A percentile compares a stretch with the other conserved stretches of the same genome.
Conservation (phyloP, 768 basidiomycete species). For the Russula griseocarnosa region DNA sequence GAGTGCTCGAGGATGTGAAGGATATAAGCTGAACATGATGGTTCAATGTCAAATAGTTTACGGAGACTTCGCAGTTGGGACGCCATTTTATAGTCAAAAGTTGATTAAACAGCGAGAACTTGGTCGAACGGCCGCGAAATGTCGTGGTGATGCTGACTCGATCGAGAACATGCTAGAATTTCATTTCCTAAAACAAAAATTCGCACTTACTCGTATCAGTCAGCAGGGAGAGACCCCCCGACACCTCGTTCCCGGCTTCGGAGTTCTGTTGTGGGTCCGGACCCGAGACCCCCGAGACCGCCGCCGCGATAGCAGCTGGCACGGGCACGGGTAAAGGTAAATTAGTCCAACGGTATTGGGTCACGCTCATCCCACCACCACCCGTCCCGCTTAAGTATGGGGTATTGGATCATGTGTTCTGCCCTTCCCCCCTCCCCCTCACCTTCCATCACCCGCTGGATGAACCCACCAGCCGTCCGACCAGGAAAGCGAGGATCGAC, state of each 20-base stretch:
- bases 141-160: not conserved
- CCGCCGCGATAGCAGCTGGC: too few relatives aligned
- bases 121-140: not conserved
- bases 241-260: not conserved
- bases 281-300: too few relatives aligned
- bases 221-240: not conserved
- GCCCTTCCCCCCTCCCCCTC: slow-evolving; percentile 5
- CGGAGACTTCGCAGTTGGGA: not conserved
- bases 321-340: too few relatives aligned
- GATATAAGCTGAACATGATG: slow-evolving; percentile 10
- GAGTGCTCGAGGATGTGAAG: slow-evolving; percentile 4
- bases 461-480: slow-evolving; percentile 11
- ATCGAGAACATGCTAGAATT: slow-evolving; percentile 13
- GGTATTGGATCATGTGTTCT: slow-evolving; percentile 16
- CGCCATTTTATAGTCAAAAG: not conserved
- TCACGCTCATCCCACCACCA: slow-evolving; percentile 18
- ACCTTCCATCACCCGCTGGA: slow-evolving; percentile 4
- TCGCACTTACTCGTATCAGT: not conserved
- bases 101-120: not conserved
- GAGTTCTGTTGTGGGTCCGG: too few relatives aligned
- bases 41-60: not conserved
- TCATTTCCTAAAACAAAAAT: not conserved
- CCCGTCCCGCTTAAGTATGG: not conserved
- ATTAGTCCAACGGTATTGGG: slow-evolving; percentile 6
- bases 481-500: slow-evolving; percentile 9